phyloP scores from a whole-genome alignment of 305 asterid genomes.

The Coffea humblotiana region DNA sequence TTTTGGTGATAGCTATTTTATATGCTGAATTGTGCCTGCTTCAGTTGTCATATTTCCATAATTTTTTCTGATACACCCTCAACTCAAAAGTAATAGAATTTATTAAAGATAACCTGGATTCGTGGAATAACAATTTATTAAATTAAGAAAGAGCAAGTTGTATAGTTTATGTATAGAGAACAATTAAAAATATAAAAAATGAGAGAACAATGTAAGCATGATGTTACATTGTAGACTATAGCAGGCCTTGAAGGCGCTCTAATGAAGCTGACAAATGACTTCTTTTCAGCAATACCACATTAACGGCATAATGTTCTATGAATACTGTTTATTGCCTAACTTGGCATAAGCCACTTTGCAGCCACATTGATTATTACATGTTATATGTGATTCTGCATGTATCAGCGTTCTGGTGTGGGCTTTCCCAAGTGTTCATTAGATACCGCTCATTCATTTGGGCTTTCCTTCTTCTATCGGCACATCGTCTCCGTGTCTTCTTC shows the following conservation, averaged over 20 bases:
- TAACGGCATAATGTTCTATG: neutral
- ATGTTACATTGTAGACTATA: neutral
- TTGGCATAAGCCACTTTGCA: neutral
- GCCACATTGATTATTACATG: neutral
- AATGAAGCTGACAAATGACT: neutral
- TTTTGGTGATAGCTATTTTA: neutral
- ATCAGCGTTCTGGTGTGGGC: constrained; percentile 73
- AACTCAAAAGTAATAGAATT: too few species aligned
- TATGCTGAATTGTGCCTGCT: too few species aligned
- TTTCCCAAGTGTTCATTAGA: constrained; percentile 70
- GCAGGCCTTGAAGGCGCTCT: neutral
- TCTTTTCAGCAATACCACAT: neutral
- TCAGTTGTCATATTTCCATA: too few species aligned
- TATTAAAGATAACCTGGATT: too few species aligned
- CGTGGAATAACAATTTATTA: too few species aligned
- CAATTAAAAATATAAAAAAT: too few species aligned
- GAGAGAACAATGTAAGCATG: neutral
- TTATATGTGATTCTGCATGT: constrained; percentile 8
- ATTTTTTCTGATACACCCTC: too few species aligned
- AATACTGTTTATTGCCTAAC: neutral
- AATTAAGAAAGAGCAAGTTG: too few species aligned
- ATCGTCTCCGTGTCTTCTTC: too few species aligned
- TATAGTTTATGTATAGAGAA: too few species aligned
- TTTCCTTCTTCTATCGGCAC: too few species aligned
- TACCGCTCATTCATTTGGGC: too few species aligned